Base-by-base conservation (phyloP, 1,284 basidiomycete species). In the Retiboletus flavoniger region DNA sequence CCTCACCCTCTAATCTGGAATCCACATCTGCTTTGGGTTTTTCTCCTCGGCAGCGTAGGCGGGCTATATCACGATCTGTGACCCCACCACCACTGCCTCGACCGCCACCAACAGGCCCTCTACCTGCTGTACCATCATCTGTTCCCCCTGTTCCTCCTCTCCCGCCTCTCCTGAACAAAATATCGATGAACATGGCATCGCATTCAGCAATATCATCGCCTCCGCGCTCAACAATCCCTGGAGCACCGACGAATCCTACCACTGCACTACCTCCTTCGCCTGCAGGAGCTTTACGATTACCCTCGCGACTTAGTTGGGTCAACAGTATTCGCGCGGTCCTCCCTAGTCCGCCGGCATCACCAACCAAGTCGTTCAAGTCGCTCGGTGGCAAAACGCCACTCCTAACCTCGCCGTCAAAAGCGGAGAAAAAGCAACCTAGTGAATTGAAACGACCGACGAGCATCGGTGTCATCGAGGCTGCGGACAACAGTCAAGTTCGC, bases 301-400 rank as follows among this genome's bases (percentile, higher is more conserved):
- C 67, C 8, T 72, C 69, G 14, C 60, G 67, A 43, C 60, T 69
- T 40, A 69, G 67, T 21, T 70, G 67, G 66, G 55, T 69, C 45
- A 71, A 54, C 31, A 42, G 56, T 14, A 62, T 68, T 5, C 64
- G 65, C 29, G 59, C 57, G 6, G 67, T 56, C n/a, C 57, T 72
- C 19, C 67, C 67, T 3, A 72, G 70, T 41, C 67, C 67, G 2
- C 67, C 67, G 1, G 67, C 67, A 26, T 71, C 67, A 9, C 67
- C 66, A 0, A 65, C 62, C 0, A 68, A 53, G 26, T 35, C 53
- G 2, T 7, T 49, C 29, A 67, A 51, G 28, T 50, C 55, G 2
- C 24, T 63, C 5, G 3, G 50, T 16, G 42, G 50, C n/a, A 66
- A 53, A 42, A 13, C 31, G 3, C 4, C 51, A 16, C 29, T n/a